phyloP scores from a whole-genome alignment of 192 early-diverging fungal species.

The Dissophora ornata region DNA sequence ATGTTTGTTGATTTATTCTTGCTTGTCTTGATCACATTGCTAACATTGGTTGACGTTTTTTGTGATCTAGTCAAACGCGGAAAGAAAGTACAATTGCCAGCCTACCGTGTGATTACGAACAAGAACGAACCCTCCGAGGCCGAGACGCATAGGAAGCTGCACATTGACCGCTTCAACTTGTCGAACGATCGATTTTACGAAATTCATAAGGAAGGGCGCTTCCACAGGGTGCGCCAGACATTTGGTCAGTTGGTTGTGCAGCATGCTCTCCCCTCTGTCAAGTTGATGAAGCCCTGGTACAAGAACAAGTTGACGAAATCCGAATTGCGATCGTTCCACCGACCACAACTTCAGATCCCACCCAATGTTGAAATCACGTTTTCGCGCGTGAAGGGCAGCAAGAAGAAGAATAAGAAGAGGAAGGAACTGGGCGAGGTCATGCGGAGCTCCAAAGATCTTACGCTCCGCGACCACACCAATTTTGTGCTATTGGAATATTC shows the following conservation, averaged over 20 bases:
- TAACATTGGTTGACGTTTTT: too few relatives aligned
- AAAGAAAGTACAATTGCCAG: slow-evolving; percentile 25
- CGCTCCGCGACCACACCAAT: slow-evolving; percentile 85
- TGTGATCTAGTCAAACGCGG: slow-evolving; percentile 33
- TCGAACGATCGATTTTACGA: slow-evolving; percentile 92
- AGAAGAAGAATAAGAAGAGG: slow-evolving; percentile 81
- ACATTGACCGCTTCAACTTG: slow-evolving; percentile 85
- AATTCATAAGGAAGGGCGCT: slow-evolving; percentile 68
- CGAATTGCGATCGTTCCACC: slow-evolving; percentile 91
- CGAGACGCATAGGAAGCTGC: slow-evolving; percentile 67
- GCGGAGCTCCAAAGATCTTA: slow-evolving; percentile 87
- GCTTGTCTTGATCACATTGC: too few relatives aligned
- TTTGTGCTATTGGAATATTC: slow-evolving; percentile 93
- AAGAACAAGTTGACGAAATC: slow-evolving; percentile 83
- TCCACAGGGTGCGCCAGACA: slow-evolving; percentile 86
- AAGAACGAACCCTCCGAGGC: slow-evolving; percentile 66
- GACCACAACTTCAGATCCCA: slow-evolving; percentile 79
- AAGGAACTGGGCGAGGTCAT: slow-evolving; percentile 76
- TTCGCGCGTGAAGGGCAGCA: slow-evolving; percentile 76
- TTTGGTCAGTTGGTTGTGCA: slow-evolving; percentile 86
- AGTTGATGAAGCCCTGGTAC: slow-evolving; percentile 76
- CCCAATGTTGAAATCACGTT: slow-evolving; percentile 72
- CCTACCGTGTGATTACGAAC: slow-evolving; percentile 52
- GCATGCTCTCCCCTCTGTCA: slow-evolving; percentile 89
- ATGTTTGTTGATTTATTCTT: too few relatives aligned